These are phyloP conservation scores for Daldinia childiae DNA, from an alignment of 495 filamentous ascomycete genomes.

Conservation along the genomic window DNA sequence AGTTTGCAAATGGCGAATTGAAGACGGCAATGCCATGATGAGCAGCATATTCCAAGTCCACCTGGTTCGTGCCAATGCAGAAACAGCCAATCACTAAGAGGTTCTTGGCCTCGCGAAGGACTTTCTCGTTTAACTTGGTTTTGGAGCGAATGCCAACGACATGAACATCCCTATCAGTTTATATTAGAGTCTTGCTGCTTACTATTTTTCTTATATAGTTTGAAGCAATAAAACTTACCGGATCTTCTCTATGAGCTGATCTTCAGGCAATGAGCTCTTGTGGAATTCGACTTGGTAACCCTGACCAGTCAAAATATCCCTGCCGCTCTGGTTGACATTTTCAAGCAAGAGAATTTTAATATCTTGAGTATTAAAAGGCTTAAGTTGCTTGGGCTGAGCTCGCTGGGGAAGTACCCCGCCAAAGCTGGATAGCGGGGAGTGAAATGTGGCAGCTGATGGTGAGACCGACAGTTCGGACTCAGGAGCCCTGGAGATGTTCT, in stretches of 20 bases:
- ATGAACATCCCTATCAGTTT: constrained; percentile 78
- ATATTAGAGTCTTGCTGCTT: constrained; percentile 9
- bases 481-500: constrained; percentile 31
- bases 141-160: constrained; percentile 99
- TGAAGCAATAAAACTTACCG: constrained; percentile 63
- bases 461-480: constrained; percentile 58
- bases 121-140: constrained; percentile 88
- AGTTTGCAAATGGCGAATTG: constrained; percentile 99
- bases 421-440: constrained; percentile 66
- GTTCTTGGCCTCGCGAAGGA: constrained; percentile 89
- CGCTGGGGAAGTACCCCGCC: constrained; percentile 45
- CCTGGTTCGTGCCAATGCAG: constrained; percentile 99
- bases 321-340: constrained; percentile 92
- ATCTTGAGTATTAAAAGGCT: constrained; percentile 94
- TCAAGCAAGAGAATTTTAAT: constrained; percentile 96
- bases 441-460: constrained; percentile 66
- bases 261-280: constrained; percentile 89
- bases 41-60: constrained; percentile 91
- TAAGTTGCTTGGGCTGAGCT: constrained; percentile 75
- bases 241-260: constrained; percentile 96
- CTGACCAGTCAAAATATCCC: constrained; percentile 80
- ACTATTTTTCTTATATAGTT: neutral
- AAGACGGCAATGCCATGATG: constrained; percentile 95
- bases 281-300: constrained; percentile 96
- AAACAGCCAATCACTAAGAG: constrained; percentile 97